Evolutionary conservation across 2,329 filamentous ascomycete genomes (phyloP), one percentile per base, ranked within the genome.

Genomic region (Hymenoscyphus albidus): DNA sequence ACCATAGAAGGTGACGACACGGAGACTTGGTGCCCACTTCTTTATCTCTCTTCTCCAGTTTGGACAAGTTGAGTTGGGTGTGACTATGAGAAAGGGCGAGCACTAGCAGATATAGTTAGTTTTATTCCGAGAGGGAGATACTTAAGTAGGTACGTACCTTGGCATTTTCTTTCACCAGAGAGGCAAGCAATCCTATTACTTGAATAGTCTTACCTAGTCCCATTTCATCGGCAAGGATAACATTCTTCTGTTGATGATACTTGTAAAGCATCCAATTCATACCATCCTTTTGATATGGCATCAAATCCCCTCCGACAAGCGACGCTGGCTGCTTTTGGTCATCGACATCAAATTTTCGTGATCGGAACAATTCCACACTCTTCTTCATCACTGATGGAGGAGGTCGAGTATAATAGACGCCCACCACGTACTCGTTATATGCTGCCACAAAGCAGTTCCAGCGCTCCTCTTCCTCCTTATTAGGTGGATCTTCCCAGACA

Each of bases 21-120:
- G 87, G 42, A 98, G 79, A 6, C 85, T 86, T 1, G 94, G 94
- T 0, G 90, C 88, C 94, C 94, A 99, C 70, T 91, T 88, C 79
- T 96, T 96, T 76, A 98, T 92, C 75, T 99, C 95, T 59, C 94
- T 88, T 5, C 94, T 90, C 94, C 95, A 99, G 75, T 99, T 99
- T n/a, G 93, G 87, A 76, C 93, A 96, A 0, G 95, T 99, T 0
- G 94, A 89, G 74, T 98, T 98, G 0, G 95, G 95, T 0, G 96
- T 94, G 1, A 97, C 92, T 2, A 98, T 83, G 16, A 99, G 82
- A 74, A 97, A 98, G 0, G 95, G 95, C 85, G 91, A 98, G 77
- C 92, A 95, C 73, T 85, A 81, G 72, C 86, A 83, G 13, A 40
- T 82, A 79, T 68, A 79, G 81, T 73, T 86, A 82, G 56, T 81